phyloP scores from a whole-genome alignment of 192 early-diverging fungal species.

The Coemansia sp. region DNA sequence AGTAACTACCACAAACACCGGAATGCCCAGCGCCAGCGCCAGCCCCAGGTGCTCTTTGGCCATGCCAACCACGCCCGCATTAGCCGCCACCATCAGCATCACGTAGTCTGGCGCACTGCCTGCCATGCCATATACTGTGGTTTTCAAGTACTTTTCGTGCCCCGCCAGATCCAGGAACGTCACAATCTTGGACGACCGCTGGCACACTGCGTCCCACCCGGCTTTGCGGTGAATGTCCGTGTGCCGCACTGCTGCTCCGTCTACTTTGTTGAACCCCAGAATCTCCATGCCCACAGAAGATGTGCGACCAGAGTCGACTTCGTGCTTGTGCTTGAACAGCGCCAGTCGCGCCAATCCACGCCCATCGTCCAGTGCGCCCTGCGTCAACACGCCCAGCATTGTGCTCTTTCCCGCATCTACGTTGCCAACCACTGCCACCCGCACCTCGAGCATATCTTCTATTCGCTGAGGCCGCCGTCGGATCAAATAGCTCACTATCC shows the following conservation, averaged over 20 bases:
- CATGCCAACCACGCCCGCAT: slow-evolving; percentile 91
- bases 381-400: slow-evolving; percentile 86
- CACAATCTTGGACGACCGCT: slow-evolving; percentile 70
- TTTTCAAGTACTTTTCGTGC: slow-evolving; percentile 94
- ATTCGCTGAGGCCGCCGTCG: slow-evolving; percentile 69
- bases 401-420: slow-evolving; percentile 88
- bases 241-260: slow-evolving; percentile 49
- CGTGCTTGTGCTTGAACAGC: slow-evolving; percentile 88
- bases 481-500: slow-evolving; percentile 55
- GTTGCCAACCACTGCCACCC: slow-evolving; percentile 89
- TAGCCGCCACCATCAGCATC: slow-evolving; percentile 84
- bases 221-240: slow-evolving; percentile 55
- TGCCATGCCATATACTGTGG: slow-evolving; percentile 94
- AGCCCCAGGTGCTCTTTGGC: slow-evolving; percentile 91
- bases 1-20: slow-evolving; percentile 90
- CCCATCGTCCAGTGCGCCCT: slow-evolving; percentile 88
- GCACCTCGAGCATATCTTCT: slow-evolving; percentile 81
- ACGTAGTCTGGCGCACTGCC: slow-evolving; percentile 88
- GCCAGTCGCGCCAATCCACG: slow-evolving; percentile 87
- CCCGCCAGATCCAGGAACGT: slow-evolving; percentile 78
- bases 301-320: slow-evolving; percentile 86
- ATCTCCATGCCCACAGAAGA: slow-evolving; percentile 89
- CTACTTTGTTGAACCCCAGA: slow-evolving; percentile 72
- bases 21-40: slow-evolving; percentile 81
- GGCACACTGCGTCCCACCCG: slow-evolving; percentile 84